These are phyloP conservation scores for Eimeria necatrix DNA, from an alignment of 169 alveolate species.

Conservation along the genomic window DNA sequence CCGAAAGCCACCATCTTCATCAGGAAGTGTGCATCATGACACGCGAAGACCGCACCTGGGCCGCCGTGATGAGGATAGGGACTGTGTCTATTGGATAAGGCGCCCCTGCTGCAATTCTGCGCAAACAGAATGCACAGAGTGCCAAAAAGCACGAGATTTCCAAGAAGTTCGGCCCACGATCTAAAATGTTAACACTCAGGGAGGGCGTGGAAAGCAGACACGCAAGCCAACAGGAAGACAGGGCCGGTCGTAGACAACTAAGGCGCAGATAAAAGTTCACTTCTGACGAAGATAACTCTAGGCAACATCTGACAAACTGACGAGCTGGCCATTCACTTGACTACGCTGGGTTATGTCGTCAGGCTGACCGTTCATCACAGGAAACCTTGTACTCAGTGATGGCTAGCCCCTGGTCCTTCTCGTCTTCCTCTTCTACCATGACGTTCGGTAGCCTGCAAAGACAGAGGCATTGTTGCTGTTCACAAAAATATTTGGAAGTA, in stretches of 20 bases:
- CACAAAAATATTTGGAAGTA: background rate
- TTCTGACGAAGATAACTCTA: no score
- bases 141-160: background rate
- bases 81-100: slow-evolving; percentile 61
- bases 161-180: background rate
- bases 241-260: no score
- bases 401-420: slow-evolving; percentile 74
- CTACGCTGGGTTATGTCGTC: background rate
- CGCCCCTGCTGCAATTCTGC: slow-evolving; percentile 39
- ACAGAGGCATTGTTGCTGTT: background rate
- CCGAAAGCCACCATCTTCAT: no score
- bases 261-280: no score
- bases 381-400: slow-evolving; percentile 39
- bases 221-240: no score
- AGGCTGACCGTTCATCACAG: slow-evolving; percentile 64
- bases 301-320: background rate
- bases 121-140: background rate
- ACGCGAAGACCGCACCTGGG: slow-evolving; percentile 8
- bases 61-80: slow-evolving; percentile 62
- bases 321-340: background rate
- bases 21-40: background rate
- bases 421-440: slow-evolving; percentile 47
- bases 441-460: slow-evolving; percentile 43
- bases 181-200: background rate
- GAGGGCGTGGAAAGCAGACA: no score